Base-by-base conservation (phyloP, 768 basidiomycete genomes). In the Boletus pseudopeckii region DNA sequence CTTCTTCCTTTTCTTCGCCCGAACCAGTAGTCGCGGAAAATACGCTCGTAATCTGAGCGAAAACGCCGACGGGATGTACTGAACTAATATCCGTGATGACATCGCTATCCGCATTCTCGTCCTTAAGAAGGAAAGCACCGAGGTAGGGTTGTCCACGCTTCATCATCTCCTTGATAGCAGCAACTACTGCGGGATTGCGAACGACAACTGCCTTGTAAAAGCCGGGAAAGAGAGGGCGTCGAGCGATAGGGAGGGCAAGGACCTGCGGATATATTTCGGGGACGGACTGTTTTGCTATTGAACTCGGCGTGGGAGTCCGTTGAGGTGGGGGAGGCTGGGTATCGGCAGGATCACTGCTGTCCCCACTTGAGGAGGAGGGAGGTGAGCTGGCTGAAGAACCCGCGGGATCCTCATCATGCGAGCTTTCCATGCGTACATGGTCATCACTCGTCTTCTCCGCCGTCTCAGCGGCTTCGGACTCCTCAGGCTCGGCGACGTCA, bases 141-240 rank as follows among this genome's bases (percentile, higher is more conserved):
- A 99, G 82, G 71, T 99, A 98, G 0, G 95, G 94, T 68, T 98
- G 96, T 0, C 95, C 95, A 40, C 92, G 92, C 61, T 88, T 88
- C 82, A 96, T 91, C 84, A 96, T 91, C 67, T 97, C 94, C 72
- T 93, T 91, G 66, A 99, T 90, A 14, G 94, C 92, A 8, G 86
- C 83, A 37, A 98, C 93, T 32, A 99, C 96, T 0, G 84, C 80
- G 0, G 92, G 92, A 60, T 98, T 90, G 20, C 86, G 83, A 48
- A 99, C 81, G 53, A 98, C 93, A 46, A 98, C 95, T 3, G 95
- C 96, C 70, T 98, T 97, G 80, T 98, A 98, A 72, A 98, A 97
- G 30, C 94, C 93, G 5, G 96, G 96, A 75, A 98, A 98, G 43
- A 98, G 85, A 1, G 96, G 96, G 17, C 96, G 82, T 40, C 94